Percentiles rank a stretch among this genome's conserved stretches.
Conservation (phyloP, 208 protist genomes). For the Trypanosoma mega region DNA sequence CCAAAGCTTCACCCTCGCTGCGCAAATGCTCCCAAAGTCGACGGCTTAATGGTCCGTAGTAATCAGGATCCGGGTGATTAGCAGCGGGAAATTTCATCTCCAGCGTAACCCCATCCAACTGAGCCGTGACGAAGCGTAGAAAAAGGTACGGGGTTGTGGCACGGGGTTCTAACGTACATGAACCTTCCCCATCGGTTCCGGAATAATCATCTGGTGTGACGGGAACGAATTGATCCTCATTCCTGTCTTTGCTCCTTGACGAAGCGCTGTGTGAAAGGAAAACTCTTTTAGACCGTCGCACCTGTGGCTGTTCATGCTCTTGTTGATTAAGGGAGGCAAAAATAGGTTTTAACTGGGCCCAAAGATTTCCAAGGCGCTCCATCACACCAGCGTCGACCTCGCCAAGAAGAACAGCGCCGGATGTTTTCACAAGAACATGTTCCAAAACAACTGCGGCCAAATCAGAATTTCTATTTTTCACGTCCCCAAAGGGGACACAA, state of each 20-base stretch:
- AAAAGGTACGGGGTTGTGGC: conserved; percentile 20
- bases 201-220: too few relatives aligned
- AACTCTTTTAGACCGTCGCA: not conserved
- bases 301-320: conserved; percentile 3
- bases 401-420: conserved; percentile 23
- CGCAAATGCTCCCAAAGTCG: conserved; percentile 27
- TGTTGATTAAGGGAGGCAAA: not conserved
- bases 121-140: conserved; percentile 23
- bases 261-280: not conserved
- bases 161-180: not conserved
- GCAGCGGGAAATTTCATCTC: conserved; percentile 24
- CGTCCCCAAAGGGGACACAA: not conserved
- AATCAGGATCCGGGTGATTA: conserved; percentile 22
- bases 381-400: conserved; percentile 19
- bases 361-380: conserved; percentile 16
- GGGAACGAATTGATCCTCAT: not conserved
- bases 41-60: conserved; percentile 27
- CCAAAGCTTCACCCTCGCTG: conserved; percentile 11
- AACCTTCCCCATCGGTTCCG: too few relatives aligned
- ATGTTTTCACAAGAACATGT: conserved; percentile 27
- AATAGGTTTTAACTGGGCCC: conserved; percentile 7
- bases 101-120: conserved; percentile 23
- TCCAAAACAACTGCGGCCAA: conserved; percentile 22
- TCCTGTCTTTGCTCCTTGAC: not conserved
- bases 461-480: not conserved